Conservation (phyloP, 768 basidiomycete genomes). For the Boletus edulis region DNA sequence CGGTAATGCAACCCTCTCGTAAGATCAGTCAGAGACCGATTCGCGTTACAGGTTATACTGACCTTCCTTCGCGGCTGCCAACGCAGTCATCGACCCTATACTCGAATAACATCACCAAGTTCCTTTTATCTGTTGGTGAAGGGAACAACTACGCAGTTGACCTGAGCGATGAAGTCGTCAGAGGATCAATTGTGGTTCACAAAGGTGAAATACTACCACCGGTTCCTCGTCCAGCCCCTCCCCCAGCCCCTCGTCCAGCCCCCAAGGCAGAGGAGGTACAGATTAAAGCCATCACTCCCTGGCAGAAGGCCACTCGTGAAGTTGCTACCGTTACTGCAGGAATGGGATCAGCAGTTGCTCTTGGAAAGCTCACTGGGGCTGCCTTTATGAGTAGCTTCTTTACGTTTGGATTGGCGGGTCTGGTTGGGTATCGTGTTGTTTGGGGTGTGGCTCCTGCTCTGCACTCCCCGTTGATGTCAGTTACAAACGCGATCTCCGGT, state of each 20-base stretch:
- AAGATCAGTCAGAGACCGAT: conserved; percentile 2
- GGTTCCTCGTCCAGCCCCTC: conserved; percentile 64
- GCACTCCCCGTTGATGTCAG: conserved; percentile 89
- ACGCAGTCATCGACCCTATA: conserved; percentile 89
- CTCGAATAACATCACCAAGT: conserved; percentile 90
- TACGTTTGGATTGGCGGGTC: conserved; percentile 81
- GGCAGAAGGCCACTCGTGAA: conserved; percentile 77
- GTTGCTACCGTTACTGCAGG: conserved; percentile 73
- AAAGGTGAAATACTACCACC: conserved; percentile 65
- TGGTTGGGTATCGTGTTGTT: conserved; percentile 86
- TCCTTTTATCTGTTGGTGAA: conserved; percentile 74
- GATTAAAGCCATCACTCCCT: conserved; percentile 69
- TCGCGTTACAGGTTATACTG: conserved; percentile 61
- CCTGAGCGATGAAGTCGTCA: conserved; percentile 79
- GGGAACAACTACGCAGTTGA: conserved; percentile 64
- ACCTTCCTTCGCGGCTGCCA: conserved; percentile 83
- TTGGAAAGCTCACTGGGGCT: conserved; percentile 78
- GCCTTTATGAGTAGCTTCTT: conserved; percentile 90
- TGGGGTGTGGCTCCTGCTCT: conserved; percentile 89
- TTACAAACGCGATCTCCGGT: conserved; percentile 87
- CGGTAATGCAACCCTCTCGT: conserved; percentile 40
- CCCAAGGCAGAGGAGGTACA: conserved; percentile 45
- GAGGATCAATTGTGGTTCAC: conserved; percentile 75
- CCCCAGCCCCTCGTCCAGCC: conserved; percentile 54
- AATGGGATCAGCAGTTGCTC: conserved; percentile 67